Evolutionary conservation across 1,284 basidiomycete genomes (phyloP), one percentile per base, ranked within the genome.

Genomic region (Phylloboletellus chloephorus): DNA sequence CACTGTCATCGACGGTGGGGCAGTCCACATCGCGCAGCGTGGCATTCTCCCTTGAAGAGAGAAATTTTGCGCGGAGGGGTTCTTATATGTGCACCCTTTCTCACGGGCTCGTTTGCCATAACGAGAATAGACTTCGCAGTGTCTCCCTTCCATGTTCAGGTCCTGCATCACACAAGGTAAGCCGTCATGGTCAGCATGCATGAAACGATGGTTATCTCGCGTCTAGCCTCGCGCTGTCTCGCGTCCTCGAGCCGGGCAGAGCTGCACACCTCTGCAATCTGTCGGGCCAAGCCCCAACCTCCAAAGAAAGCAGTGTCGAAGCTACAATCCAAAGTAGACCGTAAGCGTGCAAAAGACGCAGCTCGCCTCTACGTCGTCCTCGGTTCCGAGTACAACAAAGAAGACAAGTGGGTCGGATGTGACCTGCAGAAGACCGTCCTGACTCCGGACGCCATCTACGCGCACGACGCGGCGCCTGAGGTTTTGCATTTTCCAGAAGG

Each of bases 351-450:
- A 26, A 70, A 66, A 4, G 67, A 71, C 0, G 66, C 68, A 5
- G 65, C 61, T 33, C 69, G 69, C 20, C 80, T 88, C 10, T 82
- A 85, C 52, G 75, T 83, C 38, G 73, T 92, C 6, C 76, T 90
- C 2, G 89, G 89, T 4, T 76, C 74, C 16, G 71, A 76, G 29
- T 68, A 74, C 5, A 73, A 73, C 40, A 74, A 83, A 45, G 75
- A 80, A 41, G 56, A 65, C 44, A 79, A 77, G 57, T 90, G 86
- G 84, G 53, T 63, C 17, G 65, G 68, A 21, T 79, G 76, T 56
- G 73, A 80, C 63, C 75, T 89, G 37, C 76, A 78, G 19, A 70
- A 71, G 48, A 66, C 77, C 45, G 64, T 87, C 47, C 68, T 90
- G 35, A 68, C 76, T 37, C 66, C 74, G 39, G 67, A 76, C 13